phyloP scores from a whole-genome alignment of 768 basidiomycete genomes.

The Tulasnella sp. region DNA sequence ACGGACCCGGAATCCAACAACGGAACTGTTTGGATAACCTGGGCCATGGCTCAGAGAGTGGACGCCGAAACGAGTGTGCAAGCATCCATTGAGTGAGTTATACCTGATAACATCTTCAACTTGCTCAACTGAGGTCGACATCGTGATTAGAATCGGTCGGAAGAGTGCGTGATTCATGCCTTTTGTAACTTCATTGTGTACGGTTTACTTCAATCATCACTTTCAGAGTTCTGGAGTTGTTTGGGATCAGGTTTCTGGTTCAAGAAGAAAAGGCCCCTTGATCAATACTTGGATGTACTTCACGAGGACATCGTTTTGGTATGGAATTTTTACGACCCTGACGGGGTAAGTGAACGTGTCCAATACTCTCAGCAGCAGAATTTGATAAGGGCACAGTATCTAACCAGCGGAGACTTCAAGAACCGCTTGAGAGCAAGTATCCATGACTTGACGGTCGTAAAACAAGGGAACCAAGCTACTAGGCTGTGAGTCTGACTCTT shows the following conservation, averaged over 20 bases:
- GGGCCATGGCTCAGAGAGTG: conserved; percentile 16
- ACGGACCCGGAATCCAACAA: too few species aligned
- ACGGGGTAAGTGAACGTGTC: too few species aligned
- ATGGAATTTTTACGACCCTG: conserved; percentile 23
- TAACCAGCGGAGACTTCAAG: too few species aligned
- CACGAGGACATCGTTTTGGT: conserved; percentile 21
- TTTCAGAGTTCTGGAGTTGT: conserved; percentile 18
- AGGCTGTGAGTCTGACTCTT: too few species aligned
- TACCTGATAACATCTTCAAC: not conserved
- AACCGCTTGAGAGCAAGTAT: too few species aligned
- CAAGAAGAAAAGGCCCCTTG: conserved; percentile 16
- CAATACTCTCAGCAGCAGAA: too few species aligned
- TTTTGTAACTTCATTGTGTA: conserved; percentile 12
- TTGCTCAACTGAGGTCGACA: not conserved
- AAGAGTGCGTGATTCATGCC: not conserved
- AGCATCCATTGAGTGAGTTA: conserved; percentile 18
- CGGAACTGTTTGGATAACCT: conserved; percentile 14
- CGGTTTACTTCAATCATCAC: not conserved
- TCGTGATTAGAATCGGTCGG: not conserved
- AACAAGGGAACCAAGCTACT: too few species aligned
- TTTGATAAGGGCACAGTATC: too few species aligned
- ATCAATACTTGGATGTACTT: conserved; percentile 17
- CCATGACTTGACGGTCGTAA: too few species aligned
- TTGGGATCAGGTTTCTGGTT: conserved; percentile 19
- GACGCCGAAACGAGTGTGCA: conserved; percentile 16